A percentile compares a stretch with the other conserved stretches of the same genome.
These are phyloP conservation scores for Botryotinia convoluta DNA, from an alignment of 2,329 filamentous ascomycete genomes.

Conservation along the genomic window DNA sequence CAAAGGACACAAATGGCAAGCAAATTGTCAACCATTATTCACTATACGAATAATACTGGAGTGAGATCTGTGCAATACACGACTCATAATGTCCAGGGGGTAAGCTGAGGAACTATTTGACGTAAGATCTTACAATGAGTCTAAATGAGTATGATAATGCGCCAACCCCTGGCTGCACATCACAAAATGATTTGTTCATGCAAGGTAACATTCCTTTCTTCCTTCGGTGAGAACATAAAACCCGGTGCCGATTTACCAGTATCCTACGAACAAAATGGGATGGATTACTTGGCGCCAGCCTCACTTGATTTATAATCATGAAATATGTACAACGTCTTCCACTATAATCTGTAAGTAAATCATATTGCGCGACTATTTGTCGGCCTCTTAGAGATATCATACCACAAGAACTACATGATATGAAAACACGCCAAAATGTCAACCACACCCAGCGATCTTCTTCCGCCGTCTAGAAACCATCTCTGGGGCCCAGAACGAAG, in stretches of 20 bases:
- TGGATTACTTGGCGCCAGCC: not conserved
- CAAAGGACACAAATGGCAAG: too few relatives aligned
- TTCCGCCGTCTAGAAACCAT: not conserved
- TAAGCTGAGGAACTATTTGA: not conserved
- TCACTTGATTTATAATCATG: not conserved
- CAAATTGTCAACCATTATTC: too few relatives aligned
- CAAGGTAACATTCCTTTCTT: constrained; percentile 3
- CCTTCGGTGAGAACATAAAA: not conserved
- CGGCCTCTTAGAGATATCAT: too few relatives aligned
- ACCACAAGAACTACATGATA: not conserved
- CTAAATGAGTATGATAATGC: not conserved
- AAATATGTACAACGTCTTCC: not conserved
- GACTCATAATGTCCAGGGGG: not conserved
- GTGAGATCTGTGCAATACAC: not conserved
- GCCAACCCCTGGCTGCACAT: not conserved
- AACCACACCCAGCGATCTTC: not conserved
- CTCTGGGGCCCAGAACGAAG: constrained; percentile 10
- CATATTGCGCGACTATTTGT: not conserved
- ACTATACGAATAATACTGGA: not conserved
- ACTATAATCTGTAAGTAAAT: not conserved
- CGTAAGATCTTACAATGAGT: not conserved
- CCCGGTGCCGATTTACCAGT: not conserved
- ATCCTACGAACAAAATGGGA: not conserved
- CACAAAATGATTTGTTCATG: constrained; percentile 2
- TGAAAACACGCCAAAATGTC: not conserved